These are phyloP conservation scores for Aureobasidium sp. DNA, from an alignment of 2,329 filamentous ascomycete species.

Conservation along the genomic window DNA sequence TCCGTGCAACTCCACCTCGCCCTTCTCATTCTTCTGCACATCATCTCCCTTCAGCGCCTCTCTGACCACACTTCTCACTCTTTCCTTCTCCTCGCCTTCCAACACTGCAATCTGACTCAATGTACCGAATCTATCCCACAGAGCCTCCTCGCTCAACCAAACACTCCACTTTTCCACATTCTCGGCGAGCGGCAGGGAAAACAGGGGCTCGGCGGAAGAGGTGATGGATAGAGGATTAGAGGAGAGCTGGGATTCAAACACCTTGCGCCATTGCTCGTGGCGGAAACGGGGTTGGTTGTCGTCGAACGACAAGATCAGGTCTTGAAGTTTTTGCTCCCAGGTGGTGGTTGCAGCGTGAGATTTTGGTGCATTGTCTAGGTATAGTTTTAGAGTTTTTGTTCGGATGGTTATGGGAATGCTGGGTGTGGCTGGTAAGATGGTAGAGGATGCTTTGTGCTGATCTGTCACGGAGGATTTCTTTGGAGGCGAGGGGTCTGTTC, in stretches of 20 bases:
- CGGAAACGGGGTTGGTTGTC: conserved; percentile 61
- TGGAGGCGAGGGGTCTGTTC: not conserved
- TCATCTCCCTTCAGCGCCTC: conserved; percentile 47
- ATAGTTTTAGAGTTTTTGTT: not conserved
- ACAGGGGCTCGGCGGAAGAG: conserved; percentile 43
- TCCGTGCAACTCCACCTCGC: conserved; percentile 59
- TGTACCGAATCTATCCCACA: conserved; percentile 60
- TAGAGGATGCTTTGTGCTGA: not conserved
- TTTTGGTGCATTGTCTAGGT: conserved; percentile 53
- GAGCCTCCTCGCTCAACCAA: conserved; percentile 50
- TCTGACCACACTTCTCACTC: conserved; percentile 45
- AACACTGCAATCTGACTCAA: conserved; percentile 62
- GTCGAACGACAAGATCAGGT: conserved; percentile 49
- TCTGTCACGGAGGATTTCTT: not conserved
- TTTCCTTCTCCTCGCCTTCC: conserved; percentile 42
- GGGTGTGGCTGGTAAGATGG: conserved; percentile 26
- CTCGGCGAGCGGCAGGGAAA: conserved; percentile 56
- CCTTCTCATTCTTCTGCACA: conserved; percentile 53
- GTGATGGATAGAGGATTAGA: conserved; percentile 42
- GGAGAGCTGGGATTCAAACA: conserved; percentile 56
- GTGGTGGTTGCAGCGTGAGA: conserved; percentile 48
- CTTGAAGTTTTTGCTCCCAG: conserved; percentile 58
- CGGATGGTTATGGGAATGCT: not conserved
- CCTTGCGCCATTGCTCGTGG: conserved; percentile 55
- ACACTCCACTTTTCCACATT: conserved; percentile 51